Evolutionary conservation across 768 basidiomycete species (phyloP), one percentile per base, ranked within the genome.

Genomic region (Cyclocybe cylindracea): DNA sequence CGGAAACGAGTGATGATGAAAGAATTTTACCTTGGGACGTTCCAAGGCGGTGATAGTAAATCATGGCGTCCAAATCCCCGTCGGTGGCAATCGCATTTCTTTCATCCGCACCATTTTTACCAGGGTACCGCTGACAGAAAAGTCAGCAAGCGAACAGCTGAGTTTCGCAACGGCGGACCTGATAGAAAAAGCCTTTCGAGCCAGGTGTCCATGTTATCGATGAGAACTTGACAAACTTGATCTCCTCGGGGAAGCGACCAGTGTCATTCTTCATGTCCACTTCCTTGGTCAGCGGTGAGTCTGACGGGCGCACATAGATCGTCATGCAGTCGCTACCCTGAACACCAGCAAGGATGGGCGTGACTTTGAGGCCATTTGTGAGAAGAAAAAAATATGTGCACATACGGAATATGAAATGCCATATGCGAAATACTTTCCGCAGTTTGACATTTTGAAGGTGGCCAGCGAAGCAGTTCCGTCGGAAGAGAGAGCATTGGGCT

Each of bases 181-280:
- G 90, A 65, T 94, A 94, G 70, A 93, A 90, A 68, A 93, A 91
- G 1, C 91, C 91, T 54, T 83, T 85, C 48, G 83, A 85, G 67
- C 92, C 89, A 49, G 83, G 80, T 4, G 84, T 84, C 91, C 91
- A 93, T 24, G 75, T 72, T 39, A 91, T 76, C 9, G 73, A 67
- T 0, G 86, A 87, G 68, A 90, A 91, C 65, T 93, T 93, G 55
- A 89, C 87, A 62, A 80, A 87, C 48, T 84, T 78, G 47, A 92
- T 68, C 53, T 84, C 85, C 40, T 93, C 91, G 3, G 73, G 57
- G 35, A 91, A 75, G 39, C 84, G 74, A 34, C 72, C 73, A 14
- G 77, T 71, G 57, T 84, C 76, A 46, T 78, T 74, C 7, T 73
- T 71, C n/a, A 52, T 60, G 46, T 71, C 63, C 35, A 70, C 73